phyloP scores from a whole-genome alignment of 2,329 filamentous ascomycete species.

The Cladosporium phlei region DNA sequence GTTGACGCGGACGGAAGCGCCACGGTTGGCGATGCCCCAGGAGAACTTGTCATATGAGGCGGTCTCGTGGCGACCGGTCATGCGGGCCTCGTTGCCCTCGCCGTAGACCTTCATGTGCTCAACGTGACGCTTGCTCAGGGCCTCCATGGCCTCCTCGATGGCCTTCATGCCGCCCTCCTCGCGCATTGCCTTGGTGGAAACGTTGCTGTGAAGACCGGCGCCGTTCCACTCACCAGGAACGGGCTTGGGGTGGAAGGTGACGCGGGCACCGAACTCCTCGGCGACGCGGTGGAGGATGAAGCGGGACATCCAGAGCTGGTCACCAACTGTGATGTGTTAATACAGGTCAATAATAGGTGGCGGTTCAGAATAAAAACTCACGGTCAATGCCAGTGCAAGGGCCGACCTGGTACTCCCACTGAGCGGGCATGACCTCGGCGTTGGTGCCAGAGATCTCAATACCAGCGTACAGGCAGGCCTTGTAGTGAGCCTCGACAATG shows the following conservation, averaged over 20 bases:
- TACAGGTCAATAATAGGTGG: no score
- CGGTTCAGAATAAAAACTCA: no score
- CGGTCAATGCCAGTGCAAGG: conserved; percentile 81
- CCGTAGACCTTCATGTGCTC: conserved; percentile 81
- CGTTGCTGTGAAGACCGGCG: conserved; percentile 88
- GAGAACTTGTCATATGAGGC: conserved; percentile 89
- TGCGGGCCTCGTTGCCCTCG: conserved; percentile 89
- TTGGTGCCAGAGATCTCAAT: conserved; percentile 97
- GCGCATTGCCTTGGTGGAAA: conserved; percentile 85
- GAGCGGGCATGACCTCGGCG: conserved; percentile 95
- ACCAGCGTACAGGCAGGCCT: conserved; percentile 80
- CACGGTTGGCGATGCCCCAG: conserved; percentile 93
- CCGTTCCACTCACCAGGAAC: conserved; percentile 97
- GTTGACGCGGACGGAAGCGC: conserved; percentile 87
- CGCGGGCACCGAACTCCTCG: conserved; percentile 94
- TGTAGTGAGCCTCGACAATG: conserved; percentile 93
- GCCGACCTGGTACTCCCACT: conserved; percentile 98
- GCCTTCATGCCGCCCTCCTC: conserved; percentile 88
- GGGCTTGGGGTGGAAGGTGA: conserved; percentile 93
- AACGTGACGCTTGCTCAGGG: conserved; percentile 45
- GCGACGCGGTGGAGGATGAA: conserved; percentile 87
- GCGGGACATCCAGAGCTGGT: conserved; percentile 91
- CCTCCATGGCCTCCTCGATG: conserved; percentile 72
- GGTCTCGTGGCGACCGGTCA: conserved; percentile 92
- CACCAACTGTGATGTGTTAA: conserved; percentile 62